phyloP scores from a whole-genome alignment of 805 yeast species.

The Suhomyces tanzawaensis region DNA sequence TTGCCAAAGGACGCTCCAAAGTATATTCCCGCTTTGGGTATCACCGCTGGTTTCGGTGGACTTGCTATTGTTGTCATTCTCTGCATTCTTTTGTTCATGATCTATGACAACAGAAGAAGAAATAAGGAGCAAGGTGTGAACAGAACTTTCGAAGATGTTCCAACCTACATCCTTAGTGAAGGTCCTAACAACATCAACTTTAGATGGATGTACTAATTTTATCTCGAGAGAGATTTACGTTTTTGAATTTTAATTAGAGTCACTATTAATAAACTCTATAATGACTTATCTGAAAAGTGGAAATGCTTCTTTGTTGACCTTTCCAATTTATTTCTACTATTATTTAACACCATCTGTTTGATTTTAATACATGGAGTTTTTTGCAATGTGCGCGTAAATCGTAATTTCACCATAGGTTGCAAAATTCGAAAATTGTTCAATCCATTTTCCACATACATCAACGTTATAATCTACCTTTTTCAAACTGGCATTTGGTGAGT shows the following conservation, averaged over 20 bases:
- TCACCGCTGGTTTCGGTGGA: slow-evolving; percentile 31
- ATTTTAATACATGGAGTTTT: no score
- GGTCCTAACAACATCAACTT: slow-evolving; percentile 46
- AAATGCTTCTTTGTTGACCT: no score
- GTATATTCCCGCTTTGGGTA: slow-evolving; percentile 29
- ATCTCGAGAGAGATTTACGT: slow-evolving; percentile 4
- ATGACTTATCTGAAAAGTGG: no score
- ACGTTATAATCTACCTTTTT: no score
- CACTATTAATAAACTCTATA: slow-evolving; percentile 3
- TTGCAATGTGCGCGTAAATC: no score
- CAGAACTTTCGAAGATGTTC: slow-evolving; percentile 38
- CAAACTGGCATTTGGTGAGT: no score
- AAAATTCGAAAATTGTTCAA: no score
- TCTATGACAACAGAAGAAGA: slow-evolving; percentile 41
- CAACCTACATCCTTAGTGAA: slow-evolving; percentile 41
- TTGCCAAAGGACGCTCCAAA: slow-evolving; percentile 32
- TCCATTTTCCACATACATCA: no score
- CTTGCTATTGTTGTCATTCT: slow-evolving; percentile 25
- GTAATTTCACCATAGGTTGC: no score
- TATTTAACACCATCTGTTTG: no score
- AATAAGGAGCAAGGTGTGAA: slow-evolving; percentile 39
- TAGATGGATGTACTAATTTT: slow-evolving; percentile 48
- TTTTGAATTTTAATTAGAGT: not conserved
- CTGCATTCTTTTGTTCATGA: slow-evolving; percentile 33
- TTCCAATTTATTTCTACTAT: no score